Percentiles rank a stretch among this genome's conserved stretches.
Evolutionary conservation across 768 basidiomycete genomes (phyloP).

Genomic region (Cyclocybe aegerita): DNA sequence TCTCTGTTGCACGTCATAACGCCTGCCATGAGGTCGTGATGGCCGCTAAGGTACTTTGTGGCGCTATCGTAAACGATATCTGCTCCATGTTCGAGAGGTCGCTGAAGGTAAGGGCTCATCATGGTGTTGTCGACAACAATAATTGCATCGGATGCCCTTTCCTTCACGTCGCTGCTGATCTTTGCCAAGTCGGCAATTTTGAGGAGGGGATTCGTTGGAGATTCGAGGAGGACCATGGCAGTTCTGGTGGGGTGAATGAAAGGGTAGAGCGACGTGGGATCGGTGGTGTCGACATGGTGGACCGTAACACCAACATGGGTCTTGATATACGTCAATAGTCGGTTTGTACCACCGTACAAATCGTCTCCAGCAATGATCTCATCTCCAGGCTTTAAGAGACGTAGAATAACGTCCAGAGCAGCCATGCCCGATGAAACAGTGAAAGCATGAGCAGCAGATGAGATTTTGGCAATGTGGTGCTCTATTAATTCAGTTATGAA

Average conservation of each 20-base stretch:
- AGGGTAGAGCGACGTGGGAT: conserved; percentile 59
- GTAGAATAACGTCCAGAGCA: conserved; percentile 91
- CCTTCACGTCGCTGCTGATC: conserved; percentile 84
- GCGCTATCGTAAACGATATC: conserved; percentile 98
- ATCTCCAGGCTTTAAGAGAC: conserved; percentile 92
- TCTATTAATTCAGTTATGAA: conserved; percentile 47
- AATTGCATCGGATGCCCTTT: conserved; percentile 74
- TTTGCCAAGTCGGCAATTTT: conserved; percentile 89
- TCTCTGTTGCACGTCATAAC: conserved; percentile 90
- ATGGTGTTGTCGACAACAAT: conserved; percentile 97
- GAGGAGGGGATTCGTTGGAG: conserved; percentile 94
- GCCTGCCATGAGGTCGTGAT: conserved; percentile 99
- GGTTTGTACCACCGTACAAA: conserved; percentile 96
- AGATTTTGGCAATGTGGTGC: conserved; percentile 96
- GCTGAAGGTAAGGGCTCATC: conserved; percentile 98
- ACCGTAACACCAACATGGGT: conserved; percentile 87
- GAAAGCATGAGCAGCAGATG: conserved; percentile 87
- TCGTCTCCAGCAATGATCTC: conserved; percentile 97
- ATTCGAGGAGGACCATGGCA: conserved; percentile 95
- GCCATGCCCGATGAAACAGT: conserved; percentile 98
- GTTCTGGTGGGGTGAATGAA: conserved; percentile 73
- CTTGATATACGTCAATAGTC: conserved; percentile 85
- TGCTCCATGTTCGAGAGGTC: conserved; percentile 93
- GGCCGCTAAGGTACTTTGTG: conserved; percentile 96
- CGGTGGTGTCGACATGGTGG: conserved; percentile 92